Evolutionary conservation across 257 asterid species (phyloP).

Genomic region (Solanum appendiculatum): DNA sequence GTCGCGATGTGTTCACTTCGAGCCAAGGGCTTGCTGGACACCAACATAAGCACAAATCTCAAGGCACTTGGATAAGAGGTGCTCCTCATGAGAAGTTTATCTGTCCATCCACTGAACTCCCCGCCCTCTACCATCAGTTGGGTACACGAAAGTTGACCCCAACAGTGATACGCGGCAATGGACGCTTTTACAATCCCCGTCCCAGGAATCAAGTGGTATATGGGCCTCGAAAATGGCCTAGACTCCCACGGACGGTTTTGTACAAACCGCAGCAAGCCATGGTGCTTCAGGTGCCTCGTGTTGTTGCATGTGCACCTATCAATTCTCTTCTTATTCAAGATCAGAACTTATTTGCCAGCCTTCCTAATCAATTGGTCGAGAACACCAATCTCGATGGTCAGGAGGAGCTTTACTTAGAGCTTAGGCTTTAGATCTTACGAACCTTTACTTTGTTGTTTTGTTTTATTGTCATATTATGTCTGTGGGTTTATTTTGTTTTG

Average conservation of each 20-base stretch:
- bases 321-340: neutral
- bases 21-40: too few relatives aligned
- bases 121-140: neutral
- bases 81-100: neutral
- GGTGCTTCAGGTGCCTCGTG: neutral
- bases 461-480: neutral
- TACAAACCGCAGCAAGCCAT: neutral
- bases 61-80: neutral
- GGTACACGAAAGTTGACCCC: neutral
- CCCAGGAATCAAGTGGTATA: neutral
- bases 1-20: neutral
- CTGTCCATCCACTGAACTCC: neutral
- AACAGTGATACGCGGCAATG: neutral
- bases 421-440: neutral
- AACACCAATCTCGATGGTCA: neutral
- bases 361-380: neutral
- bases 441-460: neutral
- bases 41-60: neutral
- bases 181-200: neutral
- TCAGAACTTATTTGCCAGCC: neutral
- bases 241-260: neutral
- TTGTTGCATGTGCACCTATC: neutral
- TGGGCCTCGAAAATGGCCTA: neutral
- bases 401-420: neutral
- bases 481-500: neutral